A percentile compares a stretch with the other conserved stretches of the same genome.
Conservation (phyloP, 371 early-diverging fungal species). For the Basidiobolus meristosporus region DNA sequence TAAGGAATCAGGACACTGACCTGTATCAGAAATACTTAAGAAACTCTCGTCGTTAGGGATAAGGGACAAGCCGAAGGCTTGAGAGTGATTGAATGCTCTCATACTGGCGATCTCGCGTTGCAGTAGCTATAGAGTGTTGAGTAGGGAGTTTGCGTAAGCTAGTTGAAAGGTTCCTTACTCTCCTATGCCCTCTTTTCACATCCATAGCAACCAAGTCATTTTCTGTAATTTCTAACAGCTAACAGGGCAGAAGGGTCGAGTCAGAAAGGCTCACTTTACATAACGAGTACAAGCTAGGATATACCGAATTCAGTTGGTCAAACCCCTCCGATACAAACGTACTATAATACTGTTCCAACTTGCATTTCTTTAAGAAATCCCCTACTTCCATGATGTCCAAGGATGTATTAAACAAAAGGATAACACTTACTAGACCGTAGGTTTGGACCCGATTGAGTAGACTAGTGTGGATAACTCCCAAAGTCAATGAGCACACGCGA, state of each 20-base stretch:
- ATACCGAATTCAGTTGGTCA: constrained; percentile 18
- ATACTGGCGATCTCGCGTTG: constrained; percentile 19
- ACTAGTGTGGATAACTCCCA: too few relatives aligned
- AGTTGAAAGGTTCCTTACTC: too few relatives aligned
- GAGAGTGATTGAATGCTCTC: constrained; percentile 11
- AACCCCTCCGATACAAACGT: constrained; percentile 19
- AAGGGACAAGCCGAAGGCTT: constrained; percentile 6
- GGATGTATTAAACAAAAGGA: too few relatives aligned
- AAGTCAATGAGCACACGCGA: too few relatives aligned
- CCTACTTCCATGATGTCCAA: constrained; percentile 2
- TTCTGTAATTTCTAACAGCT: constrained; percentile 24
- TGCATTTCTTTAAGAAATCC: constrained; percentile 11
- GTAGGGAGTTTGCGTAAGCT: too few relatives aligned
- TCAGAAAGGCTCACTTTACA: too few relatives aligned
- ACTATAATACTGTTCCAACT: constrained; percentile 10
- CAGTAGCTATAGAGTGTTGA: constrained; percentile 13
- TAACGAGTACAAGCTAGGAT: too few relatives aligned
- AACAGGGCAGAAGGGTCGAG: too few relatives aligned
- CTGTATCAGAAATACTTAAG: constrained; percentile 4
- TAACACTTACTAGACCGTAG: too few relatives aligned
- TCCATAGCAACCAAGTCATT: constrained; percentile 19
- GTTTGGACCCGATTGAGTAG: too few relatives aligned
- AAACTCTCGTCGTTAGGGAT: constrained; percentile 4
- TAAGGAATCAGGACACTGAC: too few relatives aligned
- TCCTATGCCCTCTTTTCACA: constrained; percentile 25